These are phyloP conservation scores for Ganoderma meredithae DNA, from an alignment of 1,284 basidiomycete species.

Conservation along the genomic window DNA sequence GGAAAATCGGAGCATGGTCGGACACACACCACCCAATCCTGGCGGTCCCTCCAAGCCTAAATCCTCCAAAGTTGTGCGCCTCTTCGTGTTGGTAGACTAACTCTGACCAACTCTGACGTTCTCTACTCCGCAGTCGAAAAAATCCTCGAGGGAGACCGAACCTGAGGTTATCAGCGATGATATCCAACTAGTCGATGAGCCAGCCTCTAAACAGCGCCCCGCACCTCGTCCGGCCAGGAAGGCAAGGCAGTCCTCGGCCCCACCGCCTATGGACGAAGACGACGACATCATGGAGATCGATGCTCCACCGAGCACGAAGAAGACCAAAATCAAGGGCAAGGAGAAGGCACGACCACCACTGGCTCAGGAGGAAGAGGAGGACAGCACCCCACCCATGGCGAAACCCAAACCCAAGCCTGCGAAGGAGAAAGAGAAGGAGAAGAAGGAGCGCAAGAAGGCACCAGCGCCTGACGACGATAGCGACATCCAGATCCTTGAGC, in stretches of 20 bases:
- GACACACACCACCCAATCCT: slow-evolving; percentile 8
- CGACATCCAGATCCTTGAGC: slow-evolving; percentile 28
- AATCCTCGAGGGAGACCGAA: not conserved
- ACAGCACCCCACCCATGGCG: slow-evolving; percentile 9
- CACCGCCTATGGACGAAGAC: slow-evolving; percentile 7
- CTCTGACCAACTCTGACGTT: not conserved
- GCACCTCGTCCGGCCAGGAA: not conserved
- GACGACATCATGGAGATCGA: slow-evolving; percentile 31
- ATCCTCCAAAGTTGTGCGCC: slow-evolving; percentile 15
- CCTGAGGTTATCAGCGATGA: slow-evolving; percentile 18
- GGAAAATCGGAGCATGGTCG: slow-evolving; percentile 21
- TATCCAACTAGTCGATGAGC: slow-evolving; percentile 20
- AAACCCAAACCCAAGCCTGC: slow-evolving; percentile 27
- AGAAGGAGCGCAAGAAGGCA: slow-evolving; percentile 36
- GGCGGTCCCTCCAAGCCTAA: slow-evolving; percentile 11
- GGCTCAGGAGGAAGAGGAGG: slow-evolving; percentile 25
- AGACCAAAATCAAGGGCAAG: slow-evolving; percentile 27
- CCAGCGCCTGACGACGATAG: slow-evolving; percentile 27
- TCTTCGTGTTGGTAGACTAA: too few species aligned
- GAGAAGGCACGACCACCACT: slow-evolving; percentile 12
- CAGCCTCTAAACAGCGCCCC: slow-evolving; percentile 17
- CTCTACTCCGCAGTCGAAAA: slow-evolving; percentile 4
- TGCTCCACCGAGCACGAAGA: slow-evolving; percentile 26
- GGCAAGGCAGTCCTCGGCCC: slow-evolving; percentile 11
- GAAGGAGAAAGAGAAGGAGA: slow-evolving; percentile 28